Evolutionary conservation across 2,329 filamentous ascomycete species (phyloP).

Genomic region (Ceratocystiopsis minuta): DNA sequence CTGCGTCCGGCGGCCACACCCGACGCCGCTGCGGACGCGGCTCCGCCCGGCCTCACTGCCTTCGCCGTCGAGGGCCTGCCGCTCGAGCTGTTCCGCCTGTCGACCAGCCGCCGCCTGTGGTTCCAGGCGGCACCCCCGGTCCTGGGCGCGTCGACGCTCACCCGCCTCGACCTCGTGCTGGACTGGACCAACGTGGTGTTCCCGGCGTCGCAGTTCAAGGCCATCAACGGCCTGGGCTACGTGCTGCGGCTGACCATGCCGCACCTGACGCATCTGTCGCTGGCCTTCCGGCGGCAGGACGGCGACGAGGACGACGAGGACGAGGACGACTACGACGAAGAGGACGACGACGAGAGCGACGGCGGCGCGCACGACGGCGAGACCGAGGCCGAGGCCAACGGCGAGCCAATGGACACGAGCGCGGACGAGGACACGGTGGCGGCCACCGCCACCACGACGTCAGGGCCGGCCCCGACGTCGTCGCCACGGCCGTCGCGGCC

Average conservation of each 20-base stretch:
- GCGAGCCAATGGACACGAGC: no score
- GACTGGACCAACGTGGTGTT: conserved; percentile 21
- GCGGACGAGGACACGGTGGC: no score
- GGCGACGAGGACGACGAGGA: not conserved
- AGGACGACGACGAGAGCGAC: no score
- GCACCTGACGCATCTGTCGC: conserved; percentile 19
- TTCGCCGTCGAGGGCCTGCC: conserved; percentile 26
- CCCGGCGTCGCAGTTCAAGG: conserved; percentile 20
- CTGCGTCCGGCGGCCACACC: no score
- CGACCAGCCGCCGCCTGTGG: conserved; percentile 22
- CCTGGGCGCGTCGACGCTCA: conserved; percentile 18
- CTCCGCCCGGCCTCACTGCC: conserved; percentile 13
- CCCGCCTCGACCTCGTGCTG: conserved; percentile 21
- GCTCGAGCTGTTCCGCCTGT: conserved; percentile 22
- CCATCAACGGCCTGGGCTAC: conserved; percentile 25
- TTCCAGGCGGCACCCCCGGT: conserved; percentile 20
- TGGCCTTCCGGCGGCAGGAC: conserved; percentile 16
- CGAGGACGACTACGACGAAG: no score
- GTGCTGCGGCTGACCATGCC: conserved; percentile 21
- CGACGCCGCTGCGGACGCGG: not conserved
- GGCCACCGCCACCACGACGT: not conserved
- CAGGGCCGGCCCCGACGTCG: no score
- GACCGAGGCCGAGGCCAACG: no score
- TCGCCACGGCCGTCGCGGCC: no score
- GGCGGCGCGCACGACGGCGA: no score